phyloP scores from a whole-genome alignment of 1,139 yeast species.

The Pichia sp. region DNA sequence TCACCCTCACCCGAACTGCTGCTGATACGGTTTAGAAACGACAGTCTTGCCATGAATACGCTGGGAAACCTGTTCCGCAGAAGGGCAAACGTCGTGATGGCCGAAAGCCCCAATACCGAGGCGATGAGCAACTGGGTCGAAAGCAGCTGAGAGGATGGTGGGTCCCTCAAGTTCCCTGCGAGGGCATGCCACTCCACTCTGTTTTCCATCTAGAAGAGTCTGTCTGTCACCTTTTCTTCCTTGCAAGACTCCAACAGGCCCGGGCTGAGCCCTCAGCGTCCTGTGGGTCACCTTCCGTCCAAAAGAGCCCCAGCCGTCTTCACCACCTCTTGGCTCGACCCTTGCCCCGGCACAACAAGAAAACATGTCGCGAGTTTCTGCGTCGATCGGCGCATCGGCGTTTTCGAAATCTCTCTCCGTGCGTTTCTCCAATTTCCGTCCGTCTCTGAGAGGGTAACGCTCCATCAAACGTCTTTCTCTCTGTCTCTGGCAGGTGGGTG shows the following conservation, averaged over 20 bases:
- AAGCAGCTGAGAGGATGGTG: constrained; percentile 30
- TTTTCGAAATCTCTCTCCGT: neutral
- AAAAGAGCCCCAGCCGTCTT: no score
- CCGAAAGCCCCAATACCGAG: constrained; percentile 40
- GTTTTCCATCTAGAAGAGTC: neutral
- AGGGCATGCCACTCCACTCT: neutral
- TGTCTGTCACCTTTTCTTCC: no score
- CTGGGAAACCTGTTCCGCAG: constrained; percentile 47
- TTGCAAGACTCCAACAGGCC: no score
- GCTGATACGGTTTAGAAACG: constrained; percentile 23
- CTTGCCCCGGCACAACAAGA: neutral
- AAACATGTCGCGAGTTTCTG: neutral
- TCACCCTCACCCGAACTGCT: neutral
- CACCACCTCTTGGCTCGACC: neutral
- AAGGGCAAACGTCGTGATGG: constrained; percentile 42
- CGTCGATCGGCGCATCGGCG: neutral
- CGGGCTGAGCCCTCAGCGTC: no score
- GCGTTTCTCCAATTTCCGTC: neutral
- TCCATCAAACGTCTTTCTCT: neutral
- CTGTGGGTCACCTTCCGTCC: no score
- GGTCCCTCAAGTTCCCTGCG: constrained; percentile 29
- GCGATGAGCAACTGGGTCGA: constrained; percentile 45
- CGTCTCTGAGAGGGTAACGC: neutral
- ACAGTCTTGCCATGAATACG: constrained; percentile 43
- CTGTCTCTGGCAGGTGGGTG: neutral